A percentile compares a stretch with the other conserved stretches of the same genome.
These are phyloP conservation scores for Aspergillus sp. DNA, from an alignment of 2,329 filamentous ascomycete genomes.

Conservation along the genomic window DNA sequence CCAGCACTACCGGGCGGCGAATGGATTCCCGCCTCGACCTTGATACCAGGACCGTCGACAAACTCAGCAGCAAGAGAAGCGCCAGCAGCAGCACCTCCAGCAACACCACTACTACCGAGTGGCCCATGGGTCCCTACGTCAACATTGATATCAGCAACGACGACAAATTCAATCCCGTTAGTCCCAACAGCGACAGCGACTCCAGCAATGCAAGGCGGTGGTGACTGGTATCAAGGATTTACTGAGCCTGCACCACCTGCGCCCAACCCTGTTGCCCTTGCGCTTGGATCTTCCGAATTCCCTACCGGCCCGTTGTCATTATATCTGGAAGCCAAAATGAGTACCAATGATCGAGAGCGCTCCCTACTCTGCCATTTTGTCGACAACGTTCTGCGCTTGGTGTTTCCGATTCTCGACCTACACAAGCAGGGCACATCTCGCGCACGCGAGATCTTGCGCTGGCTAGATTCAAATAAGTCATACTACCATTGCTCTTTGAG, in stretches of 20 bases:
- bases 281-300: not conserved
- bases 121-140: constrained; percentile 40
- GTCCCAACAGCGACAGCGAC: not conserved
- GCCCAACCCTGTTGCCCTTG: not conserved
- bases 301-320: not conserved
- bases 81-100: too few relatives aligned
- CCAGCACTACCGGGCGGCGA: too few relatives aligned
- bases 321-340: constrained; percentile 1
- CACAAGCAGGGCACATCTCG: constrained; percentile 81
- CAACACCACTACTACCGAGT: too few relatives aligned
- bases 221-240: constrained; percentile 10
- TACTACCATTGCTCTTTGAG: constrained; percentile 94
- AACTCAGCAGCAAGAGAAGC: too few relatives aligned
- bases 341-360: constrained; percentile 57
- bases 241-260: not conserved
- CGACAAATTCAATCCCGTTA: not conserved
- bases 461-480: constrained; percentile 71
- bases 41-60: too few relatives aligned
- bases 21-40: too few relatives aligned
- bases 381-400: constrained; percentile 71
- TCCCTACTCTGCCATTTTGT: constrained; percentile 82
- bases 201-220: not conserved
- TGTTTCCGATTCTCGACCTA: constrained; percentile 73
- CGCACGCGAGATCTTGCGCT: constrained; percentile 78
- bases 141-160: not conserved